phyloP scores from a whole-genome alignment of 306 rosid genomes.

The Inga laurina region DNA sequence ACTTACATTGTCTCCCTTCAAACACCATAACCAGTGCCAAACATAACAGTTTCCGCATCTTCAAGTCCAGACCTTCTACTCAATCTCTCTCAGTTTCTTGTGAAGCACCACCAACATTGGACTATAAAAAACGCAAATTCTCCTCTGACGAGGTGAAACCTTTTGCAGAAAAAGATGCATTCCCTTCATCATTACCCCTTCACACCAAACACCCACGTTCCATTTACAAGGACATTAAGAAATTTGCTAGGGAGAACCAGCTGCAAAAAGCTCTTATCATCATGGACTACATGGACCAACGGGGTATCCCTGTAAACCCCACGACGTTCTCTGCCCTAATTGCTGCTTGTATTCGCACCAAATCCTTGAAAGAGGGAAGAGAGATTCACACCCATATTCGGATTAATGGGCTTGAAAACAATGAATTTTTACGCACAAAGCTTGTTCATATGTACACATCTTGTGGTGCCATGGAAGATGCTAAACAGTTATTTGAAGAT shows the following conservation, averaged over 20 bases:
- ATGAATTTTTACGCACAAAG: slow-evolving; percentile 53
- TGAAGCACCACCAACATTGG: slow-evolving; percentile 17
- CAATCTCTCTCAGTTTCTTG: neutral
- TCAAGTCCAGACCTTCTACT: slow-evolving; percentile 37
- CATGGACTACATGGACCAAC: slow-evolving; percentile 59
- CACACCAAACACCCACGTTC: slow-evolving; percentile 67
- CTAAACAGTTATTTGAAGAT: slow-evolving; percentile 52
- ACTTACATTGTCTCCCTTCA: slow-evolving; percentile 42
- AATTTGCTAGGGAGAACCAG: slow-evolving; percentile 48
- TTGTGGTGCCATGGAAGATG: slow-evolving; percentile 53
- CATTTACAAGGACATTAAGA: slow-evolving; percentile 53
- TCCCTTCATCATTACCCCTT: slow-evolving; percentile 72
- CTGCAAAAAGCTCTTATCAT: slow-evolving; percentile 47
- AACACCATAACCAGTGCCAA: slow-evolving; percentile 32
- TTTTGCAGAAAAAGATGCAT: slow-evolving; percentile 56
- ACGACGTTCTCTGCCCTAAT: slow-evolving; percentile 60
- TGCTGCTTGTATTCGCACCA: slow-evolving; percentile 58
- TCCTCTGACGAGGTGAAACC: slow-evolving; percentile 9
- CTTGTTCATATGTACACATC: slow-evolving; percentile 57
- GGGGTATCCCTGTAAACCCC: slow-evolving; percentile 58
- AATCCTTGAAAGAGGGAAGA: slow-evolving; percentile 42
- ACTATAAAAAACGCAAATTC: neutral
- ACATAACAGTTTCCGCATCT: neutral
- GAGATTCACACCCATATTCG: slow-evolving; percentile 52
- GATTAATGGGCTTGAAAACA: slow-evolving; percentile 57